phyloP scores from a whole-genome alignment of 441 rosid species.

The Syzygium malaccense region DNA sequence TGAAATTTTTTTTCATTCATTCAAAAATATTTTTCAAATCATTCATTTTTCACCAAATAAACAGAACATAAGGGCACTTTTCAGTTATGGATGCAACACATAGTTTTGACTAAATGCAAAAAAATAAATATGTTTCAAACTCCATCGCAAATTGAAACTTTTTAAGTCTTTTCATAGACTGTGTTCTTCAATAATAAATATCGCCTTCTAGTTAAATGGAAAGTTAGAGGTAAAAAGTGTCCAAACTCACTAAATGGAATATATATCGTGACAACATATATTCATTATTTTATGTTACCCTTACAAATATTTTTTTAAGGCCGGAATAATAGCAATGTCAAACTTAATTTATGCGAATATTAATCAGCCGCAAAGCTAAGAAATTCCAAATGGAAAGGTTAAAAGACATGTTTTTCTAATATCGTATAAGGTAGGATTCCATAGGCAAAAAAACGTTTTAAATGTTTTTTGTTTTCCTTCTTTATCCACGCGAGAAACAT shows the following conservation, averaged over 20 bases:
- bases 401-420: not conserved
- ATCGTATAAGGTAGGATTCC: not conserved
- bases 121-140: not conserved
- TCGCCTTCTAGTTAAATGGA: not conserved
- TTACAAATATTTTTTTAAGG: not conserved
- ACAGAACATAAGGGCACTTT: not conserved
- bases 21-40: not conserved
- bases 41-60: not conserved
- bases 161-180: not conserved
- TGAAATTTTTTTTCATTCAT: rapidly evolving
- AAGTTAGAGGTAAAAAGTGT: not conserved
- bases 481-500: not conserved
- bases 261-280: not conserved
- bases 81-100: not conserved
- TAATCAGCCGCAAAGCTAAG: not conserved
- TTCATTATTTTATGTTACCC: not conserved
- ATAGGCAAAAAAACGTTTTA: not conserved
- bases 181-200: not conserved
- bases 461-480: not conserved
- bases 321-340: not conserved
- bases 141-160: not conserved
- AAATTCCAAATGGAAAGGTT: not conserved
- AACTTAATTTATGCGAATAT: not conserved
- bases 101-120: not conserved
- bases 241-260: not conserved